Percentiles rank a stretch among this genome's conserved stretches.
Evolutionary conservation across 495 filamentous ascomycete species (phyloP).

Genomic region (Xylaria castorea): DNA sequence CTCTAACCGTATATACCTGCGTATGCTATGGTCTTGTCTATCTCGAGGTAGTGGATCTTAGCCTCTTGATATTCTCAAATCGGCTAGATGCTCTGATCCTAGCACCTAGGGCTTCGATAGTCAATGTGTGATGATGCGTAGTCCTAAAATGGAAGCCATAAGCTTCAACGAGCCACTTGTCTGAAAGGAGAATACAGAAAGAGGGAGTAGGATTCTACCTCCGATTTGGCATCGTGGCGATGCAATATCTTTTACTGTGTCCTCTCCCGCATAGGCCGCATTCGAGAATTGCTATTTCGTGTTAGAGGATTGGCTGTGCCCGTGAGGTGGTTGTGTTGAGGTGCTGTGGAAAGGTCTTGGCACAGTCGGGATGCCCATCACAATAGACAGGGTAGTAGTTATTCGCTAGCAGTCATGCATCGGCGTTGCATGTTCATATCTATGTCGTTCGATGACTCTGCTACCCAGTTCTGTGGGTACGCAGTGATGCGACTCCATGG

Average conservation of each 20-base stretch:
- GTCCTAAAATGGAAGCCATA: conserved; percentile 12
- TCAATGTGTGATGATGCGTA: conserved; percentile 7
- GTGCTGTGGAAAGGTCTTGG: conserved; percentile 13
- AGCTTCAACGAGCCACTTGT: not conserved
- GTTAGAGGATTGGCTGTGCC: conserved; percentile 10
- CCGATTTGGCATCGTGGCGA: conserved; percentile 9
- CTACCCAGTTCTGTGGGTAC: conserved; percentile 7
- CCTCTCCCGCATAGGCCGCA: not conserved
- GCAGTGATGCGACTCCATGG: conserved; percentile 3
- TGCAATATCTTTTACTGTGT: not conserved
- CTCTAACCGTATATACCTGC: not conserved
- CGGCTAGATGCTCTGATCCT: not conserved
- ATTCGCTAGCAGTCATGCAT: too few relatives aligned
- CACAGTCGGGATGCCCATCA: conserved; percentile 1
- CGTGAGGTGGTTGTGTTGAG: conserved; percentile 3
- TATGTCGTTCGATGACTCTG: conserved; percentile 15
- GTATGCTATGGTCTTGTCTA: not conserved
- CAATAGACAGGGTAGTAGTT: not conserved
- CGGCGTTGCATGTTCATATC: conserved; percentile 10
- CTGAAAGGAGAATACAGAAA: not conserved
- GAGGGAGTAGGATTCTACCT: not conserved
- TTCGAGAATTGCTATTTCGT: conserved; percentile 6
- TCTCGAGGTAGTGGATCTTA: not conserved
- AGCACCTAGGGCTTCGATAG: not conserved
- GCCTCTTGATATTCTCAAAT: not conserved